Percentiles rank a stretch among this genome's conserved stretches.
Evolutionary conservation across 2,329 filamentous ascomycete genomes (phyloP).

Genomic region (Ramularia collo-cygni): DNA sequence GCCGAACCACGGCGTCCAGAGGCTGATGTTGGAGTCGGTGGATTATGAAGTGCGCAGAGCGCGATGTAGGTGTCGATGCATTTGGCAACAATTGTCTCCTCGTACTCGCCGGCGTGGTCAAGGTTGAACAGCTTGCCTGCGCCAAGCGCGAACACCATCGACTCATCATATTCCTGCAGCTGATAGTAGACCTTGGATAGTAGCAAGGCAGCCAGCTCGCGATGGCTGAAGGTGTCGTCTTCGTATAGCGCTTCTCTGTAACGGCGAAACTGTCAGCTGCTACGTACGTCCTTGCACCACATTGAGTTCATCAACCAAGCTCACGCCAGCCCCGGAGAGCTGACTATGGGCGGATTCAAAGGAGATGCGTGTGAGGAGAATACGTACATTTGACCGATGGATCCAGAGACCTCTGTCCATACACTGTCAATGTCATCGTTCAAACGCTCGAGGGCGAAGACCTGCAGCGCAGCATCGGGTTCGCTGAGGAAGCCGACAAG

Average conservation of each 20-base stretch:
- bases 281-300: too few relatives aligned
- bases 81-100: constrained; percentile 97
- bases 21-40: constrained; percentile 32
- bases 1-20: constrained; percentile 50
- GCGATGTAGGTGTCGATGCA: constrained; percentile 97
- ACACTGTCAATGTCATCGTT: constrained; percentile 95
- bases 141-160: constrained; percentile 94
- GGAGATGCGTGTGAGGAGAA: neutral
- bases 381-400: constrained; percentile 85
- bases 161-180: constrained; percentile 97
- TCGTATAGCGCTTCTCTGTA: constrained; percentile 91
- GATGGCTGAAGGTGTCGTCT: constrained; percentile 89
- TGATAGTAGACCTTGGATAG: constrained; percentile 99
- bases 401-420: constrained; percentile 93
- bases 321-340: too few relatives aligned
- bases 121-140: constrained; percentile 94
- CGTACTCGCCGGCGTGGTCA: constrained; percentile 85
- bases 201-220: constrained; percentile 87
- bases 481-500: constrained; percentile 93
- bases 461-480: constrained; percentile 86
- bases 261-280: constrained; percentile 17
- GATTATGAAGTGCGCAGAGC: constrained; percentile 57
- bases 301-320: too few relatives aligned
- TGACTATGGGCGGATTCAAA: too few relatives aligned
- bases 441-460: constrained; percentile 89